These are phyloP conservation scores for Lachnellula cervina DNA, from an alignment of 2,329 filamentous ascomycete species.

Conservation along the genomic window DNA sequence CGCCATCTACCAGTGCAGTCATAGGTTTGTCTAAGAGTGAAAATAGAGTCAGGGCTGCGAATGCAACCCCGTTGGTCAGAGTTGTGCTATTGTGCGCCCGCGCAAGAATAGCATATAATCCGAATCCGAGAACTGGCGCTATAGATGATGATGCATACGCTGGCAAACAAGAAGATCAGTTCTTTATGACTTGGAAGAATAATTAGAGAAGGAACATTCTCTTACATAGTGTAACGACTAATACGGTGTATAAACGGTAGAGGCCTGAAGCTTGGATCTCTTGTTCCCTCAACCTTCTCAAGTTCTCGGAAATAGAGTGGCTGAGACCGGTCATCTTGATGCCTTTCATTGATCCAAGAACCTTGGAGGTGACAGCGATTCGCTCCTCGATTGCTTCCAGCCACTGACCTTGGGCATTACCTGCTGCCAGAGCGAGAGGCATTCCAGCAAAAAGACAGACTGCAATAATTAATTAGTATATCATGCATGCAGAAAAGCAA, in stretches of 20 bases:
- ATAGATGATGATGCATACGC: conserved; percentile 1
- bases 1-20: conserved; percentile 12
- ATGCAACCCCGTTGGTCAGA: conserved; percentile 5
- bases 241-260: not conserved
- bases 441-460: not conserved
- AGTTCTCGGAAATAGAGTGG: conserved; percentile 26
- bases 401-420: conserved; percentile 6
- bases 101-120: not conserved
- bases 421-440: not conserved
- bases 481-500: too few species aligned
- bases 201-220: not conserved
- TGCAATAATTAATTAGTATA: too few species aligned
- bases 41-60: conserved; percentile 25
- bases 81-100: conserved; percentile 7
- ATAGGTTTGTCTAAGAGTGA: conserved; percentile 18
- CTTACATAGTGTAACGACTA: not conserved
- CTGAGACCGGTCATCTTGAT: conserved; percentile 29
- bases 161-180: not conserved
- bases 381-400: conserved; percentile 8
- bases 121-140: conserved; percentile 4
- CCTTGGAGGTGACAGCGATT: conserved; percentile 10
- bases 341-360: conserved; percentile 23
- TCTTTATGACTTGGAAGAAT: not conserved
- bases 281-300: conserved; percentile 31
- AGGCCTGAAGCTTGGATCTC: not conserved